Base-by-base conservation (phyloP, 306 rosid genomes). In the Gleditsia sinensis region DNA sequence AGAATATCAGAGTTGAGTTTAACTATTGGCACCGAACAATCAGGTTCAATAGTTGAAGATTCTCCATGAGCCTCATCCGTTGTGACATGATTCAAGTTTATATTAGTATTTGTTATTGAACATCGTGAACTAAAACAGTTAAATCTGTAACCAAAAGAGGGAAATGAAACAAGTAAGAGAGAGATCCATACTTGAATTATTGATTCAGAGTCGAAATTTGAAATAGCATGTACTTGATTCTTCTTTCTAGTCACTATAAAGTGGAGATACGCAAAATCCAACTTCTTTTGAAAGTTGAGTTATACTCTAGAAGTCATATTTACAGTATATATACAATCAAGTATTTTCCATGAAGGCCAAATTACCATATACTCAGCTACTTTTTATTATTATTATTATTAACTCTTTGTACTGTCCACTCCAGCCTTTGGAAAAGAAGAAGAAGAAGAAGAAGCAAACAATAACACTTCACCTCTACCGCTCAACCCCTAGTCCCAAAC, bases 71-170 rank as follows among this genome's bases (percentile, higher is more conserved):
- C 70, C 51, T 90, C 92, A 46, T 85, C 85, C 43, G 66, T 76
- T 0, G 85, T 57, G 21, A 85, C 91, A 64, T 81, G 83, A 37
- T 75, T 79, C 81, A 88, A 80, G 67, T 85, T 87, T 71, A 84
- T 57, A 45, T 89, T 91, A 0, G 94, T 76, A 81, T 90, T 85
- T 16, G 97, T 88, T 30, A 92, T 53, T 6, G 94, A 92, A 83
- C 99, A 95, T 69, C 78, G 88, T 33, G 92, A 80, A 80, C 77
- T 79, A 27, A 88, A 71, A 62, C 85, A 55, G 12, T 70, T 76
- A 84, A 86, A 81, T 79, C 99, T 95, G 90, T 21, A 63, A 53
- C 50, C 79, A 67, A 80, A 17, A 49, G 40, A 39, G 21, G 19
- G 58, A 43, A 36, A 17, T 58, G 25, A 43, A 5, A 2, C 7